Evolutionary conservation across 2,329 filamentous ascomycete genomes (phyloP), one percentile per base, ranked within the genome.

Genomic region (Graphilbum ipis-grandicollis): DNA sequence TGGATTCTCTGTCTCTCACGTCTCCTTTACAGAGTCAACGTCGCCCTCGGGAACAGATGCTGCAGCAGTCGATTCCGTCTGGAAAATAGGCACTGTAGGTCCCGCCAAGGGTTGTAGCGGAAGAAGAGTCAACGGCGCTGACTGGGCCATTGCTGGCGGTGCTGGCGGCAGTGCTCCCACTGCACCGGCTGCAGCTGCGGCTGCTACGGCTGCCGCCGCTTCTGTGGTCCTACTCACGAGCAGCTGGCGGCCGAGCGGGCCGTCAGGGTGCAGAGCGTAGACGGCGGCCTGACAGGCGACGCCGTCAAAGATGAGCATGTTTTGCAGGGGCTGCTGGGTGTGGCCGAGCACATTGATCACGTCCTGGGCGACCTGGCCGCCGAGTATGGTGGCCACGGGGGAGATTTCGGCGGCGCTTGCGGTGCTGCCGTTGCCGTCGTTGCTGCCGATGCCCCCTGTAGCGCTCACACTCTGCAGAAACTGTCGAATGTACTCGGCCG

Each of bases 261-360:
- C 69, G 38, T 41, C 67, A 0, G 84, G 82, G 51, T 92, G 83
- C 31, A 96, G 63, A 2, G 84, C 69, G 52, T 90, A 93, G 45
- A 90, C 75, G 2, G 75, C 75, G 0, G 79, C 82, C 45, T 81
- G 71, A 56, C 82, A 80, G 33, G 67, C 70, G 47, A 83, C 80
- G 13, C 86, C 86, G 53, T 96, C 85, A 49, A 96, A 93, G 17
- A 96, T 63, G 35, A 93, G 70, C 53, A 93, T 74, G 55, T 98
- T 98, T 59, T 98, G 90, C 31, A 98, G 79, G 1, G 90, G 90
- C 56, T 94, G 90, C 59, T 96, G 85, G 30, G 80, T 75, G 52
- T 81, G 75, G 34, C 86, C 84, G 6, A 96, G 69, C 23, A 94
- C 86, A 50, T 96, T 96, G 59, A 98, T 96, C 36, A 93, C 85